These are phyloP conservation scores for Stagonosporopsis rhizophila DNA, from an alignment of 2,329 filamentous ascomycete species.

Conservation along the genomic window DNA sequence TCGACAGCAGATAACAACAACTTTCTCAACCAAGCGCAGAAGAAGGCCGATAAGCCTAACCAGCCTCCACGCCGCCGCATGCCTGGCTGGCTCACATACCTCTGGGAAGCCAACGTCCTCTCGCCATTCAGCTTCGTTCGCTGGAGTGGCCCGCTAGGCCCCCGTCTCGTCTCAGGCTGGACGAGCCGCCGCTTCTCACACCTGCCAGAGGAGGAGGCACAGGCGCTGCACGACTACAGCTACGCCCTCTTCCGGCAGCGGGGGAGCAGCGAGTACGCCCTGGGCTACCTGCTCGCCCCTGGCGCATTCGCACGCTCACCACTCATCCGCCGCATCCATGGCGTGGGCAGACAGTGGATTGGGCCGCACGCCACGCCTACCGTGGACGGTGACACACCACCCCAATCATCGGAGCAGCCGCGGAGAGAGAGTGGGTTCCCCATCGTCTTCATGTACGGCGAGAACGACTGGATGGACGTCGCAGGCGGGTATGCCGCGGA, in stretches of 20 bases:
- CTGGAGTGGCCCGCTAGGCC: conserved; percentile 86
- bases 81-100: conserved; percentile 86
- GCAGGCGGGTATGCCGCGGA: conserved; percentile 81
- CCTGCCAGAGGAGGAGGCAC: conserved; percentile 78
- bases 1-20: conserved; percentile 64
- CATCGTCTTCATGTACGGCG: conserved; percentile 93
- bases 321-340: conserved; percentile 84
- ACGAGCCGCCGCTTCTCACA: conserved; percentile 91
- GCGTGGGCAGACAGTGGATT: conserved; percentile 77
- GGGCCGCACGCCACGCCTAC: conserved; percentile 34
- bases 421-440: conserved; percentile 74
- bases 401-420: conserved; percentile 1
- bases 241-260: conserved; percentile 93
- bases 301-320: conserved; percentile 91
- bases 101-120: conserved; percentile 92
- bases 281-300: conserved; percentile 90
- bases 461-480: conserved; percentile 99
- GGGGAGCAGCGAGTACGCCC: conserved; percentile 91
- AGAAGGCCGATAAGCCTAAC: conserved; percentile 38
- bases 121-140: conserved; percentile 93
- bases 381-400: conserved; percentile 37
- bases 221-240: conserved; percentile 88
- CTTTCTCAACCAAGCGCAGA: conserved; percentile 57
- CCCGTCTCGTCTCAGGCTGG: conserved; percentile 93
- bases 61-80: conserved; percentile 66